Evolutionary conservation across 148 eudicot species (phyloP), one percentile per base, ranked within the genome.

Genomic region (Nepenthes mirabilis): DNA sequence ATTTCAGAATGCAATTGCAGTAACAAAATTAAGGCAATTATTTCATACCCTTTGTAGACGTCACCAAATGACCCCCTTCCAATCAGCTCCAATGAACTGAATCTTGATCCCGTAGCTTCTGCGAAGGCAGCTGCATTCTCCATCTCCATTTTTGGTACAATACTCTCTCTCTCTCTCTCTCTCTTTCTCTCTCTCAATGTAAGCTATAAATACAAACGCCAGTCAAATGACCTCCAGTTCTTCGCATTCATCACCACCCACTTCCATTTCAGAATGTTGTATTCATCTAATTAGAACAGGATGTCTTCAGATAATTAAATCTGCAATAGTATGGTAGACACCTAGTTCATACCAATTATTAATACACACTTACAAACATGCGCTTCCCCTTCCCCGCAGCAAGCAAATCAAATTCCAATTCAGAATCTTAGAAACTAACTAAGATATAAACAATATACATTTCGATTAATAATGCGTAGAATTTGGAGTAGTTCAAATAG

Each of bases 21-120:
- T 34, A 23, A 14, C 6, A n/a, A 43, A 11, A 12, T 12, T 10
- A 43, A 49, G 14, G 55, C 36, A 48, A 43, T 58, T 34, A 14
- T 40, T 40, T 43, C 80, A 58, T 83, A 91, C 98, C 88, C 98
- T 71, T 91, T 91, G 66, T 85, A 91, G 59, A 91, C 98, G 71
- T 91, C 98, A 11, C 98, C 98, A 60, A 91, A 91, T 9, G 98
- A 91, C 1, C 98, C 98, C 68, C 91, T 80, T 68, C 98, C 98
- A 72, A 91, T 91, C 64, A 91, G 82, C 85, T 91, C 98, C 73
- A 91, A 76, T 61, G 86, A 74, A 57, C 67, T 72, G 66, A 88
- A 91, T 68, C 88, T 86, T n/a, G 88, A 80, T 33, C 88, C 96
- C 1, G 94, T 70, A 55, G 90, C 96, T 74, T 91, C 94, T 33